phyloP scores from a whole-genome alignment of 805 yeast species.

The Pichia ethanolica region DNA sequence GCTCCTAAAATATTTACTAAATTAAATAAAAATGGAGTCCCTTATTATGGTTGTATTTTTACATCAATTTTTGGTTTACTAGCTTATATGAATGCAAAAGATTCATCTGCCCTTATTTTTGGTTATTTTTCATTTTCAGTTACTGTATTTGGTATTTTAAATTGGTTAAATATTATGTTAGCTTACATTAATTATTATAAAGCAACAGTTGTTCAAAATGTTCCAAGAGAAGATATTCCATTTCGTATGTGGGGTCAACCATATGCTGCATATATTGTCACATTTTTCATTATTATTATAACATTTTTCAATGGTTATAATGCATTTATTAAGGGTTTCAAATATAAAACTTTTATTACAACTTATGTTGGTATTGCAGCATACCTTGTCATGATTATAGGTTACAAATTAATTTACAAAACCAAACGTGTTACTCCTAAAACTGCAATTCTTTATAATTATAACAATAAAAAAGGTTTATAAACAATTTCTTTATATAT shows the following conservation, averaged over 20 bases:
- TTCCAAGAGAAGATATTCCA: constrained; percentile 14
- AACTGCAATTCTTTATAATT: neutral
- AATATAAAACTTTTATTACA: constrained; percentile 15
- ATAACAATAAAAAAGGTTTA: too few species aligned
- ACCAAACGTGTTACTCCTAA: constrained; percentile 1
- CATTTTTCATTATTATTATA: constrained; percentile 8
- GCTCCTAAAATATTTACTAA: constrained; percentile 51
- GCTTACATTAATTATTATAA: constrained; percentile 12
- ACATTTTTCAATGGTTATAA: constrained; percentile 15
- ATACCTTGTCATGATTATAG: neutral
- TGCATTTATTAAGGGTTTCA: constrained; percentile 11
- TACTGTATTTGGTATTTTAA: constrained; percentile 16
- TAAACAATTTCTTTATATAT: neutral
- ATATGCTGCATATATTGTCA: constrained; percentile 12
- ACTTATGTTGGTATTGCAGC: constrained; percentile 11
- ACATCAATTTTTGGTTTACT: constrained; percentile 12
- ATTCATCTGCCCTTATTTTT: constrained; percentile 11
- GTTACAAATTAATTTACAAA: neutral
- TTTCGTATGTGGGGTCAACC: constrained; percentile 16
- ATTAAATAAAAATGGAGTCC: constrained; percentile 64
- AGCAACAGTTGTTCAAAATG: constrained; percentile 11
- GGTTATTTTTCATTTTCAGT: constrained; percentile 15
- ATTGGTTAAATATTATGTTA: constrained; percentile 13
- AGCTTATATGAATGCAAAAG: constrained; percentile 10
- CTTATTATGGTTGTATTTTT: constrained; percentile 24